These are phyloP conservation scores for Backusella morwellensis DNA, from an alignment of 192 early-diverging fungal species.

Conservation along the genomic window DNA sequence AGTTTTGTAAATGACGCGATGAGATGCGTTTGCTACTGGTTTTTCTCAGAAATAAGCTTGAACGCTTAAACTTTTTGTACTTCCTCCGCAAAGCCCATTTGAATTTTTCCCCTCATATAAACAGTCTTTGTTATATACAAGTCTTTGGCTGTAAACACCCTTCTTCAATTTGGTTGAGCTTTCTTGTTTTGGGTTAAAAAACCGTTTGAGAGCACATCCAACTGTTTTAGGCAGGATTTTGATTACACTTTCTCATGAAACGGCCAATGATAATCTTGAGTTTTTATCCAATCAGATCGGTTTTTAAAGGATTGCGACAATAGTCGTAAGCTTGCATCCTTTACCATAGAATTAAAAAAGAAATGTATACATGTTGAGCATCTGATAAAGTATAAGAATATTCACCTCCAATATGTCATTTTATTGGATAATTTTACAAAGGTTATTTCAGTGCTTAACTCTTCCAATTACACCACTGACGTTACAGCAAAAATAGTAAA, in stretches of 20 bases:
- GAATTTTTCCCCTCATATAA: not conserved
- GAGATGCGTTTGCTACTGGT: not conserved
- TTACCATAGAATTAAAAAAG: no score
- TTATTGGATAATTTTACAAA: no score
- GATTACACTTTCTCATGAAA: not conserved
- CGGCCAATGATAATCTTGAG: not conserved
- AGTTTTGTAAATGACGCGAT: constrained; percentile 6
- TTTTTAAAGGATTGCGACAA: not conserved
- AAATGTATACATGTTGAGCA: no score
- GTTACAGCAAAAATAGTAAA: no score
- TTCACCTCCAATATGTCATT: no score
- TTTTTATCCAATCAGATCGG: not conserved
- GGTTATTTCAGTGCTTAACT: no score
- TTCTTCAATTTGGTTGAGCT: not conserved
- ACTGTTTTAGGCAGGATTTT: not conserved
- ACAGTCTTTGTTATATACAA: not conserved
- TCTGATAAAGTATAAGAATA: no score
- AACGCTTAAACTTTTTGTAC: not conserved
- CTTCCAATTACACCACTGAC: no score
- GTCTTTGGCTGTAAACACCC: no score
- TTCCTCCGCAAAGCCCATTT: not conserved
- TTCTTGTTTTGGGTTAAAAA: not conserved
- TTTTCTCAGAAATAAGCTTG: not conserved
- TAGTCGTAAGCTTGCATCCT: not conserved
- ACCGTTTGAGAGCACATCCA: not conserved